Evolutionary conservation across 805 yeast genomes (phyloP).

Genomic region (Blastobotrys terrestris): DNA sequence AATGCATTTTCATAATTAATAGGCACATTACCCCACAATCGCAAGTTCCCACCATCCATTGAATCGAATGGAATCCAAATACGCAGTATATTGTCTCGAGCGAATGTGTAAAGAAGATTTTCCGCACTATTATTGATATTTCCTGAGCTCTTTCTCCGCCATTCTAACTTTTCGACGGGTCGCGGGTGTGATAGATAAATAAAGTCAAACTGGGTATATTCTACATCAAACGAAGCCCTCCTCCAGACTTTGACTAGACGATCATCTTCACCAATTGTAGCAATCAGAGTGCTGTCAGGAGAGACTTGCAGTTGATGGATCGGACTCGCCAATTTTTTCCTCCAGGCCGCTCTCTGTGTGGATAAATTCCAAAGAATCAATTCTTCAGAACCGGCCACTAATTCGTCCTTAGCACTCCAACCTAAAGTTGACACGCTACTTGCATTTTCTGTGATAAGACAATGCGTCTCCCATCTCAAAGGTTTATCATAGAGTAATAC

Average conservation of each 20-base stretch:
- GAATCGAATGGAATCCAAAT: slow-evolving; percentile 45
- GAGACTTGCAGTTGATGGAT: slow-evolving; percentile 54
- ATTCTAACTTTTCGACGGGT: slow-evolving; percentile 33
- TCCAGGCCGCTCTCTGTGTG: slow-evolving; percentile 33
- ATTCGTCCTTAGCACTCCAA: slow-evolving; percentile 54
- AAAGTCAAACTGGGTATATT: slow-evolving; percentile 60
- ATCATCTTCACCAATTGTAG: slow-evolving; percentile 59
- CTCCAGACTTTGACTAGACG: slow-evolving; percentile 72
- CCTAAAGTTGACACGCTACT: slow-evolving; percentile 38
- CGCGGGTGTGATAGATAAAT: slow-evolving; percentile 60
- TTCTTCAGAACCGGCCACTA: slow-evolving; percentile 53
- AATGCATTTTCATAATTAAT: slow-evolving; percentile 35
- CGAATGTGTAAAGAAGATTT: slow-evolving; percentile 59
- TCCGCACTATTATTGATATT: slow-evolving; percentile 37
- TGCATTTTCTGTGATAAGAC: slow-evolving; percentile 13
- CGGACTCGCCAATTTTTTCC: slow-evolving; percentile 52
- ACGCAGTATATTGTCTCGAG: slow-evolving; percentile 48
- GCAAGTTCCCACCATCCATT: slow-evolving; percentile 18
- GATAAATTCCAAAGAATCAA: slow-evolving; percentile 44
- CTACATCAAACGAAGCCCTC: slow-evolving; percentile 60
- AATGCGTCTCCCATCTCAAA: slow-evolving; percentile 9
- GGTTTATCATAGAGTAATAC: slow-evolving; percentile 19
- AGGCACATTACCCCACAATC: slow-evolving; percentile 45
- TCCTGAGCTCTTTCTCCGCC: slow-evolving; percentile 33
- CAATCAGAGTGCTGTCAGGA: slow-evolving; percentile 61